These are phyloP conservation scores for Crithidia brevicula DNA, from an alignment of 208 protist genomes.

Conservation along the genomic window DNA sequence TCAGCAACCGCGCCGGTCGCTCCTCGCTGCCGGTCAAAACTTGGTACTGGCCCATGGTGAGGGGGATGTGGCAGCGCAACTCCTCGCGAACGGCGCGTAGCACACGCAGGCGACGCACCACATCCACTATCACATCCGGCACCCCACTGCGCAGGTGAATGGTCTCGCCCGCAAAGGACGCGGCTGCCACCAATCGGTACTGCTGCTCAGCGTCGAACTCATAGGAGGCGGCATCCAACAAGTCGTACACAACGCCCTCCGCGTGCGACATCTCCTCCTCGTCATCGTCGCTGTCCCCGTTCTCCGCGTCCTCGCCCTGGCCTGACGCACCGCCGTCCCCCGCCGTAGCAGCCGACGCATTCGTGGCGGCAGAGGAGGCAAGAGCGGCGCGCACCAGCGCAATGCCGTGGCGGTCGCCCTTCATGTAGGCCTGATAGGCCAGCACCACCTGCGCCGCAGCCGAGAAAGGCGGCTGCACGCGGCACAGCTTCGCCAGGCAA, in stretches of 20 bases:
- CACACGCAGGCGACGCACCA: conserved; percentile 45
- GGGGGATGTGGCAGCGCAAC: conserved; percentile 28
- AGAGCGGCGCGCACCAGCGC: conserved; percentile 22
- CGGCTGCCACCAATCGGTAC: conserved; percentile 42
- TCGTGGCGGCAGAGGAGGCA: neutral
- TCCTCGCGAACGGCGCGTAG: conserved; percentile 39
- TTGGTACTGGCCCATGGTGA: conserved; percentile 34
- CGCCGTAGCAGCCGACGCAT: neutral
- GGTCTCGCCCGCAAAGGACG: conserved; percentile 39
- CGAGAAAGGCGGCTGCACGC: conserved; percentile 42
- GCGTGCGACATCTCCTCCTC: conserved; percentile 15
- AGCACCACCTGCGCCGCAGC: conserved; percentile 28
- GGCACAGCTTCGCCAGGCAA: conserved; percentile 31
- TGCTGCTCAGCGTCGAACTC: conserved; percentile 52
- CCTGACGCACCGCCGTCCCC: conserved; percentile 3
- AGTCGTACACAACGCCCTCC: conserved; percentile 28
- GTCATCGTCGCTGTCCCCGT: neutral
- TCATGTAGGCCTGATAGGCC: conserved; percentile 33
- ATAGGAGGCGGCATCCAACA: conserved; percentile 44
- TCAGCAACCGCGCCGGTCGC: conserved; percentile 22
- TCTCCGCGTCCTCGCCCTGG: neutral
- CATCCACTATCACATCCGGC: conserved; percentile 37
- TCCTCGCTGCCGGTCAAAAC: conserved; percentile 19
- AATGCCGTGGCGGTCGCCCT: conserved; percentile 36
- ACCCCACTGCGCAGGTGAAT: conserved; percentile 23